Conservation (phyloP, 371 early-diverging fungal species). For the Rhizomucor pusillus region DNA sequence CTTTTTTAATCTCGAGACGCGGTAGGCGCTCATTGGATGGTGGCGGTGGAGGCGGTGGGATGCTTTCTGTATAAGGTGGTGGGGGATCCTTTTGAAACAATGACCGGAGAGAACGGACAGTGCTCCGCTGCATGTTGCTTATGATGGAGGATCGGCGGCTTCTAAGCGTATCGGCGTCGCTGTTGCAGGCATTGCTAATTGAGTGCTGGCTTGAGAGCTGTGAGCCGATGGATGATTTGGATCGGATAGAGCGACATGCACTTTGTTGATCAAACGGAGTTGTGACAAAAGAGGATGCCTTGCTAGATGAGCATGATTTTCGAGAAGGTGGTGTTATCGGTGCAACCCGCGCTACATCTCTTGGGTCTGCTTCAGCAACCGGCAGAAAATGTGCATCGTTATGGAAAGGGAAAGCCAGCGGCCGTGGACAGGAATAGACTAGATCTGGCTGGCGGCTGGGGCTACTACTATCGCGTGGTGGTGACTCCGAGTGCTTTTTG, state of each 20-base stretch:
- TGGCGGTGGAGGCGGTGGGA: background rate
- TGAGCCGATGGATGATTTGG: background rate
- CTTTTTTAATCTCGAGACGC: conserved; percentile 28
- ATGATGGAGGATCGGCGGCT: conserved; percentile 29
- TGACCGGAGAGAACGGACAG: conserved; percentile 44
- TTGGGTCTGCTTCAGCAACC: conserved; percentile 50
- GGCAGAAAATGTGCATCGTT: conserved; percentile 53
- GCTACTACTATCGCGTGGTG: conserved; percentile 1
- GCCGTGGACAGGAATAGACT: conserved; percentile 49
- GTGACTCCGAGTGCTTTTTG: no score
- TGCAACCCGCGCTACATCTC: conserved; percentile 42
- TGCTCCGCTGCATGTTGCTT: conserved; percentile 37
- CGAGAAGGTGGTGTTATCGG: conserved; percentile 18
- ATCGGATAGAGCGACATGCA: conserved; percentile 16
- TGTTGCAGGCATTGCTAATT: conserved; percentile 1
- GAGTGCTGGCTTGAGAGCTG: conserved; percentile 2
- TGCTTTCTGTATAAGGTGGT: conserved; percentile 11
- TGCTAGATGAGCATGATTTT: conserved; percentile 9
- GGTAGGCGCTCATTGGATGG: conserved; percentile 9
- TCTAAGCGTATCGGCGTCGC: conserved; percentile 23
- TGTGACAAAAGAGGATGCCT: conserved; percentile 7
- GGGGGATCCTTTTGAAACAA: conserved; percentile 40
- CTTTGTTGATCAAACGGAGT: conserved; percentile 19
- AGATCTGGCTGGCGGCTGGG: conserved; percentile 40
- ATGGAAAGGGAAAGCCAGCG: conserved; percentile 52